Evolutionary conservation across 371 early-diverging fungal genomes (phyloP).

Genomic region (Lichtheimia corymbifera): DNA sequence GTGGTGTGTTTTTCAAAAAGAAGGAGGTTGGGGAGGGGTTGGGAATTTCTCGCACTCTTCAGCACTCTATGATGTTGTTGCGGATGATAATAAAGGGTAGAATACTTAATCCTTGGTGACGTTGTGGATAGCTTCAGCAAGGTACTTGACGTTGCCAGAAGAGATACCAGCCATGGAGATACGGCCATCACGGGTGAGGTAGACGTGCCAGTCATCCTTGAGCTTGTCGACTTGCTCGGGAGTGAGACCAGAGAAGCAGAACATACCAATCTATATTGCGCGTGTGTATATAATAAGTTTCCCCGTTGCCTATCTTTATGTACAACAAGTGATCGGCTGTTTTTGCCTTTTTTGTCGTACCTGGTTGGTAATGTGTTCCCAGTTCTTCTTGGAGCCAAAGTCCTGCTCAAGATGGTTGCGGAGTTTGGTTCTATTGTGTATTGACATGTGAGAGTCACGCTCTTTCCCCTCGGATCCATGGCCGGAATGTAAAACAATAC

Average conservation of each 20-base stretch:
- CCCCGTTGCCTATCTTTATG: too few relatives aligned
- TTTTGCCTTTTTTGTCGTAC: constrained; percentile 8
- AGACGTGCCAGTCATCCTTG: constrained; percentile 87
- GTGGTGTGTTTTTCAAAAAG: too few relatives aligned
- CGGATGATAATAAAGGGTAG: too few relatives aligned
- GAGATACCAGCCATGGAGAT: constrained; percentile 97
- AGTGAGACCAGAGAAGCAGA: constrained; percentile 96
- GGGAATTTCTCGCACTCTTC: too few relatives aligned
- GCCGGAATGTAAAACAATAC: neutral
- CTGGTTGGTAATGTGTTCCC: constrained; percentile 96
- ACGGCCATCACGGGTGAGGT: constrained; percentile 95
- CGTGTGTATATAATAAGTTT: neutral
- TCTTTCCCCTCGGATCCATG: neutral
- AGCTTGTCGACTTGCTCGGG: constrained; percentile 89
- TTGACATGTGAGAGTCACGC: constrained; percentile 3
- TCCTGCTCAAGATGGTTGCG: constrained; percentile 80
- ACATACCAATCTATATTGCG: constrained; percentile 90
- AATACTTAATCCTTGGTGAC: constrained; percentile 73
- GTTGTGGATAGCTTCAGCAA: constrained; percentile 94
- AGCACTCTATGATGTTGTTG: too few relatives aligned
- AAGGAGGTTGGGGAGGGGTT: too few relatives aligned
- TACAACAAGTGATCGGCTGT: neutral
- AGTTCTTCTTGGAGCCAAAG: constrained; percentile 75
- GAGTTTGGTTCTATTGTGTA: constrained; percentile 53
- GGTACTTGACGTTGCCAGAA: constrained; percentile 90